Base-by-base conservation (phyloP, 2,329 filamentous ascomycete species). In the Elsinoe ampelina region DNA sequence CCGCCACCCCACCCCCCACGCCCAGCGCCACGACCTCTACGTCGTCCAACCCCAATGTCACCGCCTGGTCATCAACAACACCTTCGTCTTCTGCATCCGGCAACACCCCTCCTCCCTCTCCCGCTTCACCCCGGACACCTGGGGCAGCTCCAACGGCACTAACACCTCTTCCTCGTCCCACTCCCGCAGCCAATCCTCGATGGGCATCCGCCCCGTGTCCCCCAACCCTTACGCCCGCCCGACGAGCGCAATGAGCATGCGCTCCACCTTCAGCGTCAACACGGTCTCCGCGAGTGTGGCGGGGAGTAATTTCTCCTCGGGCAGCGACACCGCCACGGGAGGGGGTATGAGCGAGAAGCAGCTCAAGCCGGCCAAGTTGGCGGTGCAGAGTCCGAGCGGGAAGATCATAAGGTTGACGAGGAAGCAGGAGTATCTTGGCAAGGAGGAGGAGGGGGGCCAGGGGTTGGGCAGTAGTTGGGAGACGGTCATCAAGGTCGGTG, bases 1-100 rank as follows among this genome's bases (percentile, higher is more conserved):
- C 38, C 83, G 93, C 3, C 93, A 98, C 69, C 95, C 95, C 6
- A 98, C 93, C 2, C 93, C 93, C 7, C 93, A 98, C 70, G 93
- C 93, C n/a, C 90, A 95, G 67, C 83, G 92, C 41, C 91, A 98
- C 70, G 93, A 98, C 68, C 84, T 98, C 58, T 98, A 98, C 70
- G 88, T 98, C 61, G 88, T 91, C 43, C 93, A 97, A 68, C 93
- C 95, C 1, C 95, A 98, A 71, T 98, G 93, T 69, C 81, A 86
- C 62, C 83, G 85, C 22, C 77, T 98, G 26, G 91, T 89, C 1
- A 78, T 95, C 57, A 96, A 97, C 75, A 97, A 98, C 69, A 98
- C 93, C 0, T 98, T 96, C 67, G 92, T 98, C 26, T 98, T 98
- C 70, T 87, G 87, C 55, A 87, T 98, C 59, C 87, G 93, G 45